Base-by-base conservation (phyloP, 2,329 filamentous ascomycete species). In the Penicillium decumbens region DNA sequence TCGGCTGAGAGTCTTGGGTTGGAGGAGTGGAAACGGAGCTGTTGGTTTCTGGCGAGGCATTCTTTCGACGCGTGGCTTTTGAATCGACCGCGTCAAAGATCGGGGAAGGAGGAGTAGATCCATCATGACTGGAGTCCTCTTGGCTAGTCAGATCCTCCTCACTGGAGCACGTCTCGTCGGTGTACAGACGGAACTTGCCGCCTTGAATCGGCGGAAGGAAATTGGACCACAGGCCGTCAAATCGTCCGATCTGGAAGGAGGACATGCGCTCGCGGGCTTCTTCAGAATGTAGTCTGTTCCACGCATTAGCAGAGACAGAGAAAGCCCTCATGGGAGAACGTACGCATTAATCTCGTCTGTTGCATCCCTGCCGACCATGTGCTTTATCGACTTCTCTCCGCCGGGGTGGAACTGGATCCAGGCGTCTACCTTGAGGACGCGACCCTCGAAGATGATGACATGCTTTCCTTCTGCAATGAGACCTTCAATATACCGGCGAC, bases 331-430 rank as follows among this genome's bases (percentile, higher is more conserved):
- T 41, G 18, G 20, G 38, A 47, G 47, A 51, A 77, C 85, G 43
- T 79, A 96, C 89, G 85, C 88, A 69, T 86, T 89, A 54, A 97
- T 85, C 72, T 97, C 93, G 69, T 96, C 91, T 9, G 92, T 96
- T 43, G 89, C 92, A 81, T 95, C 90, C 72, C 87, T 83, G 54
- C 90, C 90, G 53, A 97, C 82, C 89, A 96, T 93, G 67, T 98
- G 93, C 67, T 83, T 77, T 57, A 98, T 95, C 47, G 92, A 82
- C 72, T 90, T 93, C 62, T 92, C 85, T 60, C 93, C 93, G 49
- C 93, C 93, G 10, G 93, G 93, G 64, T 97, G 93, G 65, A 88
- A 96, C 45, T 82, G 82, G 45, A 95, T 75, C 89, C 90, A 98
- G 33, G 85, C 79, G 69, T 97, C 92, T 28, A 89, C 84, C 73